Base-by-base conservation (phyloP, 495 filamentous ascomycete genomes). In the Penicillium atrosanguineum region DNA sequence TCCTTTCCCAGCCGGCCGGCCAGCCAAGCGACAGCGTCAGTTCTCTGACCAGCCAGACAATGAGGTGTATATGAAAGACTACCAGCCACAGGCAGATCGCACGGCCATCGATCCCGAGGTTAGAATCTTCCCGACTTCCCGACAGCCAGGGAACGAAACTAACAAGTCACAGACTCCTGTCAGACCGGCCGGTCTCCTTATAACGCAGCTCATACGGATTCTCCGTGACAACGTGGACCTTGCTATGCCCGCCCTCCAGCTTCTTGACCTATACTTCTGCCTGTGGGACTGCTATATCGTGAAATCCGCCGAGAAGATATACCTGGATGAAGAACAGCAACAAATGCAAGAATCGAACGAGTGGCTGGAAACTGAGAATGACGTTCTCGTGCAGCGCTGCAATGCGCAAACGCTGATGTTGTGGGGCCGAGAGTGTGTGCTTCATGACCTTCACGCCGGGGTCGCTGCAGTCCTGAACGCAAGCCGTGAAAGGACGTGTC, bases 171-270 rank as follows among this genome's bases (percentile, higher is more conserved):
- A 44, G 42, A 15, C 23, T 26, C 42, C 21, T 11, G 26, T 44
- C 12, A 21, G 15, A 18, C 7, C 21, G 42, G 20, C 42, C 25
- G 21, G 42, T 44, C 42, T n/a, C 23, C 42, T 44, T 2, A 44
- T 11, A 44, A 44, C 42, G 42, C 19, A 44, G 42, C 42, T 44
- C n/a, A n/a, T n/a, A n/a, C n/a, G n/a, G n/a, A n/a, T n/a, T n/a
- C n/a, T n/a, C n/a, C n/a, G n/a, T n/a, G n/a, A n/a, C n/a, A n/a
- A n/a, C n/a, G n/a, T n/a, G n/a, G 42, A 23, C 21, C 16, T 44
- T 44, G 21, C 42, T 20, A 44, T 44, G 16, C 42, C 42, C 42
- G 25, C n/a, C 42, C 2, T 44, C 42, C 12, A n/a, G n/a, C 20
- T 44, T 4, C 42, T 44, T 9, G 42, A 25, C 26, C 26, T 44